phyloP scores from a whole-genome alignment of 176 grass and related monocot genomes.

The Cenchrus americanus region DNA sequence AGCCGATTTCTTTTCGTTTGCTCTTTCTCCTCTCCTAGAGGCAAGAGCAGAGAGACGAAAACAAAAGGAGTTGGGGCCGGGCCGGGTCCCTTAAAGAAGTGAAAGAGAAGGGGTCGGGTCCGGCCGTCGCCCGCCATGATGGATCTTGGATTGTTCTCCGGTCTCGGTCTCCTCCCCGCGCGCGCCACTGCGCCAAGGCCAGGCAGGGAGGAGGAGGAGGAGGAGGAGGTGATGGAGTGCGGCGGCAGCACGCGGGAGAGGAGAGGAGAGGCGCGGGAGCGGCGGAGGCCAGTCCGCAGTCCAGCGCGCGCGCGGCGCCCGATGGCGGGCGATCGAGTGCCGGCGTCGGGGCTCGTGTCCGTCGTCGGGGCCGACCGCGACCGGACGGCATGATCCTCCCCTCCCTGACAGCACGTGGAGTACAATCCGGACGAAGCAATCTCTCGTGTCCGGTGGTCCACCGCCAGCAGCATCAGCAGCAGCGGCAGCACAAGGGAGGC shows the following conservation, averaged over 20 bases:
- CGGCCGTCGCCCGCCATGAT: not conserved
- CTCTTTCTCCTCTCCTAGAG: not conserved
- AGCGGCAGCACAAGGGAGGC: too few relatives aligned
- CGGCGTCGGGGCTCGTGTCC: not conserved
- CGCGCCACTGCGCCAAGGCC: not conserved
- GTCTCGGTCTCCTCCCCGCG: not conserved
- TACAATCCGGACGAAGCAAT: slow-evolving; percentile 27
- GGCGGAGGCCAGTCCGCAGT: too few relatives aligned
- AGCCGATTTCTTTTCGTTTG: too few relatives aligned
- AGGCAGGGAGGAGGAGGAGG: too few relatives aligned
- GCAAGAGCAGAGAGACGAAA: not conserved
- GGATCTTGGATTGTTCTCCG: slow-evolving; percentile 36
- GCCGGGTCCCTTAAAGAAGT: too few relatives aligned
- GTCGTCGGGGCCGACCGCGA: not conserved
- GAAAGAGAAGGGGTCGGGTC: too few relatives aligned
- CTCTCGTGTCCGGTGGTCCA: slow-evolving; percentile 51
- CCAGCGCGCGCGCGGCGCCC: too few relatives aligned
- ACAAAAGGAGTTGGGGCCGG: not conserved
- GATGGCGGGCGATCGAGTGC: slow-evolving; percentile 10
- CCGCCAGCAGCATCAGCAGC: too few relatives aligned
- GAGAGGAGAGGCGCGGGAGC: too few relatives aligned
- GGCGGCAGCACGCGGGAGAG: not conserved
- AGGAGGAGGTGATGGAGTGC: slow-evolving; percentile 2
- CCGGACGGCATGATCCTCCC: not conserved
- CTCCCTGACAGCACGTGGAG: slow-evolving; percentile 4